These are phyloP conservation scores for Neurospora africana DNA, from an alignment of 495 filamentous ascomycete genomes.

Conservation along the genomic window DNA sequence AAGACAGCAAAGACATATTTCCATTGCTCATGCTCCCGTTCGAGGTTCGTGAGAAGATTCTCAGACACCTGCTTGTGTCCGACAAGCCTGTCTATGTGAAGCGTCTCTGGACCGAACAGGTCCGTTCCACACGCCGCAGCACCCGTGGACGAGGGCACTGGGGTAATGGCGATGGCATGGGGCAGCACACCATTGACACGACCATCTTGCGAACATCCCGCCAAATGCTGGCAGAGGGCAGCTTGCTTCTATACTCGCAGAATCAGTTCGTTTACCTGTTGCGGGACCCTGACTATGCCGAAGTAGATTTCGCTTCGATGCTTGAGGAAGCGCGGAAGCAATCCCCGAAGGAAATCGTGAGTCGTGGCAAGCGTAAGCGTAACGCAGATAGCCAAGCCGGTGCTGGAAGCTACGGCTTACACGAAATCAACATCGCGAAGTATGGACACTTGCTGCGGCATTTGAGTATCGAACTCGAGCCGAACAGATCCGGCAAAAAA, in stretches of 20 bases:
- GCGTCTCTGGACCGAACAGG: constrained; percentile 21
- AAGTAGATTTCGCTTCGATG: background rate
- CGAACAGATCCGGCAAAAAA: constrained; percentile 14
- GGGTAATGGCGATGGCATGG: background rate
- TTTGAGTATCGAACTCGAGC: constrained; percentile 25
- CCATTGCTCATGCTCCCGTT: constrained; percentile 12
- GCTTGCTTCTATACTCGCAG: constrained; percentile 27
- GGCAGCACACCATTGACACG: constrained; percentile 13
- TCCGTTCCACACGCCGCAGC: constrained; percentile 6
- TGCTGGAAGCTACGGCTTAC: background rate
- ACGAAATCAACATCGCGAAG: constrained; percentile 20
- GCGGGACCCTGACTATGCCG: constrained; percentile 17
- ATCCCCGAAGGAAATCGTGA: background rate
- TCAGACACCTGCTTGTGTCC: constrained; percentile 22
- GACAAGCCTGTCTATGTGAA: constrained; percentile 24
- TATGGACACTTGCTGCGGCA: constrained; percentile 30
- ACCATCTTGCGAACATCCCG: constrained; percentile 23
- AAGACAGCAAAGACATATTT: background rate
- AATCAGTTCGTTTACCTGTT: constrained; percentile 31
- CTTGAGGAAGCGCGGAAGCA: background rate
- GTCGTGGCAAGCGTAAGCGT: background rate
- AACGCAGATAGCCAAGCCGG: background rate
- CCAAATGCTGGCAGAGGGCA: constrained; percentile 17
- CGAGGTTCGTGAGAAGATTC: constrained; percentile 29
- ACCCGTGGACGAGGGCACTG: background rate